A percentile compares a stretch with the other conserved stretches of the same genome.
Conservation (phyloP, 257 asterid genomes). For the Capsicum rhomboideum region DNA sequence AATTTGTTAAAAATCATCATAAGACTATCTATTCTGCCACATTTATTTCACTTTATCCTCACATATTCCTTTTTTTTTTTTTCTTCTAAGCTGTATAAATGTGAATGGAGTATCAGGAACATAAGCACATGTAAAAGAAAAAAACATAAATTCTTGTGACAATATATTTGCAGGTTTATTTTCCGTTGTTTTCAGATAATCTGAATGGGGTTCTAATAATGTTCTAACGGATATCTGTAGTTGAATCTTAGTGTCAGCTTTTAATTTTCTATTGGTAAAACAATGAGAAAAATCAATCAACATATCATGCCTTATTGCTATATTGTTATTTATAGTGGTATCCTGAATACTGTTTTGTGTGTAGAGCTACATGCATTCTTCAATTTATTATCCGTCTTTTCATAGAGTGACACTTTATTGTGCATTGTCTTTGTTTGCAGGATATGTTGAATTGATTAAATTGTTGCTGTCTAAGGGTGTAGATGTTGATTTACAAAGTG, state of each 20-base stretch:
- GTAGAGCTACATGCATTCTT: not conserved
- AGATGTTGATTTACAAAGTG: constrained; percentile 71
- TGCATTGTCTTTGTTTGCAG: constrained; percentile 35
- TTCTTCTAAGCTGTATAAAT: not conserved
- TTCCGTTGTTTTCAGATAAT: not conserved
- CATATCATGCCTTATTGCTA: not conserved
- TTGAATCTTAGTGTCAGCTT: not conserved
- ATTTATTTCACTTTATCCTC: not conserved
- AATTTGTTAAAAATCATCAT: not conserved
- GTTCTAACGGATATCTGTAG: not conserved
- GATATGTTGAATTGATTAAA: constrained; percentile 57
- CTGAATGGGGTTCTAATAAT: not conserved
- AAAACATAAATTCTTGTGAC: not conserved
- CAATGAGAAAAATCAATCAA: not conserved
- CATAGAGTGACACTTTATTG: not conserved
- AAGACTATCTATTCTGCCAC: not conserved
- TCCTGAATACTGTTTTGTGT: not conserved
- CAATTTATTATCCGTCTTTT: not conserved
- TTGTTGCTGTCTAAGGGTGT: constrained; percentile 53
- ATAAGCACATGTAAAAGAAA: not conserved
- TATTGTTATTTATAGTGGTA: not conserved
- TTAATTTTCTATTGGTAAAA: not conserved
- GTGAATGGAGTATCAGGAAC: not conserved
- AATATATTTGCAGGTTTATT: not conserved
- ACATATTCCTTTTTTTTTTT: not conserved